Evolutionary conservation across 805 yeast genomes (phyloP).

Genomic region (Zygoascus flipseniorum): DNA sequence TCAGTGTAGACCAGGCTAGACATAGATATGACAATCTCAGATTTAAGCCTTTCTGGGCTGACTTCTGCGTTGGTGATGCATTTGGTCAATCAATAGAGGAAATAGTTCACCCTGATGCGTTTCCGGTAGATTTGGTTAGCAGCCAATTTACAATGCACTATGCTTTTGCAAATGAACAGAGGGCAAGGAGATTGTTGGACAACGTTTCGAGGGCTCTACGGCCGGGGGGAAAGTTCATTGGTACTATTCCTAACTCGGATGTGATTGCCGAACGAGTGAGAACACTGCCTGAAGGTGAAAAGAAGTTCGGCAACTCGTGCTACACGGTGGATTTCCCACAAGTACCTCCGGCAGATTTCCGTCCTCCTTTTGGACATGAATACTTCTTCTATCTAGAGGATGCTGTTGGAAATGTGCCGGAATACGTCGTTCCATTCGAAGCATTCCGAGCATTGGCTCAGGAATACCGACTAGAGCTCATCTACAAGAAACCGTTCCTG

Average conservation of each 20-base stretch:
- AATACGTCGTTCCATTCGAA: conserved; percentile 93
- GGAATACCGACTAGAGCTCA: conserved; percentile 67
- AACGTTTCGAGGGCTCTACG: conserved; percentile 71
- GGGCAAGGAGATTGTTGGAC: conserved; percentile 60
- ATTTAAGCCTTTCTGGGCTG: conserved; percentile 54
- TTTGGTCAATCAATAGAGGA: conserved; percentile 64
- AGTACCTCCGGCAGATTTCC: conserved; percentile 65
- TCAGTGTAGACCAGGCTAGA: conserved; percentile 76
- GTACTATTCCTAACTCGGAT: conserved; percentile 91
- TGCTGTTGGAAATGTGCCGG: conserved; percentile 96
- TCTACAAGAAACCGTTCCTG: conserved; percentile 66
- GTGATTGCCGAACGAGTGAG: conserved; percentile 61
- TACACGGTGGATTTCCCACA: conserved; percentile 77
- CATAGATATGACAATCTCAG: conserved; percentile 57
- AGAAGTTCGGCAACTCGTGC: conserved; percentile 72
- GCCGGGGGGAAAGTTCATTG: conserved; percentile 82
- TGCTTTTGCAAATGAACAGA: conserved; percentile 80
- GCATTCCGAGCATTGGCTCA: conserved; percentile 73
- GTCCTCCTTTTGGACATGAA: conserved; percentile 72
- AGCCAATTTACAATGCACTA: conserved; percentile 92
- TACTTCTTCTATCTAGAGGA: conserved; percentile 78
- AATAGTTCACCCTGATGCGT: conserved; percentile 60
- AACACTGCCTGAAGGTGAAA: conserved; percentile 42
- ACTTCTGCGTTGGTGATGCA: conserved; percentile 88
- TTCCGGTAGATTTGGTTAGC: conserved; percentile 83